These are phyloP conservation scores for Aspergillus haitiensis DNA, from an alignment of 495 filamentous ascomycete species.

Conservation along the genomic window DNA sequence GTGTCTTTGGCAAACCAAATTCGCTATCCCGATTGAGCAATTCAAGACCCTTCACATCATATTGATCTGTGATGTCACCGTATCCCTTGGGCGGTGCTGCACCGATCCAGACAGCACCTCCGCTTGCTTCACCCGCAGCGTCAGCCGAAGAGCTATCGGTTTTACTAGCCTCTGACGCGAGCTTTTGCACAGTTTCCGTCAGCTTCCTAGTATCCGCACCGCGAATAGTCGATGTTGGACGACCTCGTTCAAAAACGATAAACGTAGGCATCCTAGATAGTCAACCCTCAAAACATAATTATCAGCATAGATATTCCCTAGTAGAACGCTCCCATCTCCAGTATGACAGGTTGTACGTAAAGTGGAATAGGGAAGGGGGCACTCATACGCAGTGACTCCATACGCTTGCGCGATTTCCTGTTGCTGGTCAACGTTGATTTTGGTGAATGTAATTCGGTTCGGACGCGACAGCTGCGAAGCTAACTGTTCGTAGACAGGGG, in stretches of 20 bases:
- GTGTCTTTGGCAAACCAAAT: slow-evolving; percentile 62
- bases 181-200: slow-evolving; percentile 66
- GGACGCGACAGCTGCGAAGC: slow-evolving; percentile 69
- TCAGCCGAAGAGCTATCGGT: slow-evolving; percentile 46
- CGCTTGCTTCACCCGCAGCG: slow-evolving; percentile 35
- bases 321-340: no score
- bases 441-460: slow-evolving; percentile 76
- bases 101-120: slow-evolving; percentile 65
- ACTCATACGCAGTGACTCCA: slow-evolving; percentile 65
- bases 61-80: slow-evolving; percentile 75
- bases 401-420: slow-evolving; percentile 71
- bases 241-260: slow-evolving; percentile 79
- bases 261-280: slow-evolving; percentile 71
- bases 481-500: slow-evolving; percentile 80
- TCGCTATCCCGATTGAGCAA: slow-evolving; percentile 80
- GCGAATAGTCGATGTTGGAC: slow-evolving; percentile 63
- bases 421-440: slow-evolving; percentile 80
- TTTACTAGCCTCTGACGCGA: slow-evolving; percentile 67
- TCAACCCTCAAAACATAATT: neutral
- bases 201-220: slow-evolving; percentile 73
- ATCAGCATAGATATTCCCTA: neutral
- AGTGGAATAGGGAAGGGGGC: neutral
- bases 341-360: no score
- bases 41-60: slow-evolving; percentile 78
- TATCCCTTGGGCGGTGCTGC: slow-evolving; percentile 77